These are phyloP conservation scores for Phytophthora sp. DNA, from an alignment of 352 stramenopile genomes.

Conservation along the genomic window DNA sequence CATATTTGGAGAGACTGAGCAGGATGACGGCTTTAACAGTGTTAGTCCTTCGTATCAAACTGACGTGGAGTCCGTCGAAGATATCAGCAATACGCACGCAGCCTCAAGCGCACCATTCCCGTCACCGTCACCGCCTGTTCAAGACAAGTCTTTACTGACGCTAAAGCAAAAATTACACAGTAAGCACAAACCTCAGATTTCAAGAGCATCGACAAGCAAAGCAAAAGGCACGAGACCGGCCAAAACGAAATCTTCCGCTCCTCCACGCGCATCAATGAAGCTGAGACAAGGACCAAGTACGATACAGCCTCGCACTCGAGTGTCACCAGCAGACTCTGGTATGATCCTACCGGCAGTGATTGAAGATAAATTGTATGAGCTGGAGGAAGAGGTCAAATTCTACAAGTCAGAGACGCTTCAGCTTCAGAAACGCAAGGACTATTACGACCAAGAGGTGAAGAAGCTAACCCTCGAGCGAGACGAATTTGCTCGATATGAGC, in stretches of 20 bases:
- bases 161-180: conserved; percentile 35
- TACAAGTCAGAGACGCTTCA: conserved; percentile 86
- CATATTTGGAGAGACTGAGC: conserved; percentile 45
- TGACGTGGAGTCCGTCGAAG: conserved; percentile 5
- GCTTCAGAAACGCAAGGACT: conserved; percentile 74
- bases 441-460: conserved; percentile 67
- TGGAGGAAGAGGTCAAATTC: conserved; percentile 87
- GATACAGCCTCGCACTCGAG: conserved; percentile 14
- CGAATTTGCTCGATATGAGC: conserved; percentile 54
- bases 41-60: background rate
- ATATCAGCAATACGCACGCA: background rate
- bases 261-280: conserved; percentile 5
- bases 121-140: conserved; percentile 6
- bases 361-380: conserved; percentile 81
- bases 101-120: background rate
- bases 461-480: conserved; percentile 60
- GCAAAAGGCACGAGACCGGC: background rate
- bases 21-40: conserved; percentile 10
- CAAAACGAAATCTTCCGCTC: conserved; percentile 14
- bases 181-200: conserved; percentile 25
- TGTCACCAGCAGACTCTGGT: conserved; percentile 11
- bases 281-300: conserved; percentile 14
- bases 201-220: conserved; percentile 11
- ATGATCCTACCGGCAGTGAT: conserved; percentile 64
- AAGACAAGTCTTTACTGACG: conserved; percentile 31